Conservation (phyloP, 2,329 filamentous ascomycete genomes). For the Macrophomina tecta region DNA sequence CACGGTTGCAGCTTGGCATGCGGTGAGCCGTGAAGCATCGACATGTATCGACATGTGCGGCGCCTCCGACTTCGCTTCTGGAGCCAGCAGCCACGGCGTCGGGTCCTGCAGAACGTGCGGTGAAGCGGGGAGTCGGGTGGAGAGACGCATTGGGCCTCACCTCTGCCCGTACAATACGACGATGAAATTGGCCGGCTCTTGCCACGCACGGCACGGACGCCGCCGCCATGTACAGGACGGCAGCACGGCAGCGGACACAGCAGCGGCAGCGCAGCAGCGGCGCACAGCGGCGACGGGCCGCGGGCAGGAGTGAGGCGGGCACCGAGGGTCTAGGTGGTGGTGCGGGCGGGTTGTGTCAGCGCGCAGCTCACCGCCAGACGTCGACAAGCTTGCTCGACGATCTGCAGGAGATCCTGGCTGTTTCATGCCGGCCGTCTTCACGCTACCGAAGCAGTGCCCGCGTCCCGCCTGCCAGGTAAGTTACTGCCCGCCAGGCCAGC, state of each 20-base stretch:
- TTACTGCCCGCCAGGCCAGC: neutral
- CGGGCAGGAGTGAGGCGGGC: neutral
- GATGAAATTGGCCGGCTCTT: constrained; percentile 13
- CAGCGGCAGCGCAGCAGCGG: neutral
- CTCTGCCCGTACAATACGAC: constrained; percentile 4
- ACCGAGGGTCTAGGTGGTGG: neutral
- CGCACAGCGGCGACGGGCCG: no score
- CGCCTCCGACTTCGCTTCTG: constrained; percentile 3
- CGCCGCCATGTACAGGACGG: neutral
- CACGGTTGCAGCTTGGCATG: neutral
- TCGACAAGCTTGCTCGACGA: neutral
- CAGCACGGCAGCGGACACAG: neutral
- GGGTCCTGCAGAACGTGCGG: constrained; percentile 5
- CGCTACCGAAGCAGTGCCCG: constrained; percentile 1
- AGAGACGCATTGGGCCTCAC: constrained; percentile 15
- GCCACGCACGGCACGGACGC: constrained; percentile 12
- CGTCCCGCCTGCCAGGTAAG: constrained; percentile 19
- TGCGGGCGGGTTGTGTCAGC: neutral
- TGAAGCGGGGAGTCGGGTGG: constrained; percentile 10
- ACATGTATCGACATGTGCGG: neutral
- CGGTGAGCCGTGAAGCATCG: constrained; percentile 8
- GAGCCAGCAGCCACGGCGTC: constrained; percentile 5
- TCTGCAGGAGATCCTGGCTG: constrained; percentile 28
- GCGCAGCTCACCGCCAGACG: constrained; percentile 5
- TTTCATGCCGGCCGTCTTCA: constrained; percentile 19